These are phyloP conservation scores for Fusarium torulosum DNA, from an alignment of 2,329 filamentous ascomycete species.

Conservation along the genomic window DNA sequence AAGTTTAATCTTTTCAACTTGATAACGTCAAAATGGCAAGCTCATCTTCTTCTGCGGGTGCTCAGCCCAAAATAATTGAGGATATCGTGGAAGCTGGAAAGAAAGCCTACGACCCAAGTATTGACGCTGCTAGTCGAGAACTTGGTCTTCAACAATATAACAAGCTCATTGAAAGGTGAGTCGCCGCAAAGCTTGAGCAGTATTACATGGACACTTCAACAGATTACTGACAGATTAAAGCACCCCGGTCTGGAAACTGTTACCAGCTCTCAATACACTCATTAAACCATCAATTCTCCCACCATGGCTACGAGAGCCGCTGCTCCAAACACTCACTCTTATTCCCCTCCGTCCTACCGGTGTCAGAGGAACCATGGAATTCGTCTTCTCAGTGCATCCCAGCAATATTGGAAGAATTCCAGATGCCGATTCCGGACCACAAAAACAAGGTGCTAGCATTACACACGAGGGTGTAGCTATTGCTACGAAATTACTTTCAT, in stretches of 20 bases:
- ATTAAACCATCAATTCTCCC: slow-evolving; percentile 72
- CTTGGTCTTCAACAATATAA: slow-evolving; percentile 58
- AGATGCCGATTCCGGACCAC: slow-evolving; percentile 57
- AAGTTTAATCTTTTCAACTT: slow-evolving; percentile 26
- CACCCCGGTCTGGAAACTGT: slow-evolving; percentile 62
- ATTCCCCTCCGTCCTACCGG: slow-evolving; percentile 73
- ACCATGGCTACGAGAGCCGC: slow-evolving; percentile 68
- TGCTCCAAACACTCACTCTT: slow-evolving; percentile 69
- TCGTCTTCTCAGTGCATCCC: slow-evolving; percentile 77
- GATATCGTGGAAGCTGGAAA: slow-evolving; percentile 57
- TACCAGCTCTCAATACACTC: slow-evolving; percentile 72
- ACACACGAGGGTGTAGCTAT: slow-evolving; percentile 76
- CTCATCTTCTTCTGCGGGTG: slow-evolving; percentile 32
- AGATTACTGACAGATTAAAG: slow-evolving; percentile 42
- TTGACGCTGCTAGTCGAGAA: slow-evolving; percentile 51
- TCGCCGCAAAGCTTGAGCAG: background rate
- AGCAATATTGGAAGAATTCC: slow-evolving; percentile 58
- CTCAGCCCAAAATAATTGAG: slow-evolving; percentile 52
- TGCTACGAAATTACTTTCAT: slow-evolving; percentile 71
- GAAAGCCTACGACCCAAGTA: slow-evolving; percentile 63
- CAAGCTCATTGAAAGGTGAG: slow-evolving; percentile 64
- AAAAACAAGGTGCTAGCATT: slow-evolving; percentile 72
- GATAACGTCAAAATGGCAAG: slow-evolving; percentile 46
- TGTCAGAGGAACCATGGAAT: slow-evolving; percentile 76
- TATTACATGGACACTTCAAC: background rate